These are phyloP conservation scores for Sporothrix dimorphospora DNA, from an alignment of 2,329 filamentous ascomycete species.

Conservation along the genomic window DNA sequence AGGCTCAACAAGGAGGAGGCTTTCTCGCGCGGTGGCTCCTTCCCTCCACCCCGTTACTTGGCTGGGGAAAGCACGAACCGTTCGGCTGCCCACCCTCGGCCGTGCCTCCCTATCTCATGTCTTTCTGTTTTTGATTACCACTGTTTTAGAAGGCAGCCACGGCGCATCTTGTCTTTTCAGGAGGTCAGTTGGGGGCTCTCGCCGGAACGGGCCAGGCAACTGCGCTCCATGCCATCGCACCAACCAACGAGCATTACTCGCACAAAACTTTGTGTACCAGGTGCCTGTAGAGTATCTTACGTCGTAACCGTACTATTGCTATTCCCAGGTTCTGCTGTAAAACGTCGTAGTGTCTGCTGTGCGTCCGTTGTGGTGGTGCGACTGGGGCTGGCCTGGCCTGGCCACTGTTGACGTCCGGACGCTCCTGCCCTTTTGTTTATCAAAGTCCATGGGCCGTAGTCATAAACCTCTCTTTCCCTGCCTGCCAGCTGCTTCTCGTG, in stretches of 20 bases:
- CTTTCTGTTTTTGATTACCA: background rate
- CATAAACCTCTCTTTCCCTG: conserved; percentile 11
- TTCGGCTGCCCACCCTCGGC: background rate
- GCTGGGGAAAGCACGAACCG: conserved; percentile 16
- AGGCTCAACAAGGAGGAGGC: background rate
- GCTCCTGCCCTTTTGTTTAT: conserved; percentile 20
- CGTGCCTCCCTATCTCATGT: conserved; percentile 36
- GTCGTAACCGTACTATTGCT: background rate
- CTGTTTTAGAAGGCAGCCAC: conserved; percentile 5
- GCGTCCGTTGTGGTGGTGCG: background rate
- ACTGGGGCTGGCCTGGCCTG: background rate
- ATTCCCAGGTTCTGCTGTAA: background rate
- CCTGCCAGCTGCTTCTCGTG: background rate
- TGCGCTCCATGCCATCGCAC: background rate
- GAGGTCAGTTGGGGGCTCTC: background rate
- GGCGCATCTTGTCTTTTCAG: background rate
- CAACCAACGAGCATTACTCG: background rate
- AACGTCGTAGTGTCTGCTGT: background rate
- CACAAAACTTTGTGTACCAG: background rate
- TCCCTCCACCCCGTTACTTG: conserved; percentile 33
- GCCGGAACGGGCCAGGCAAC: background rate
- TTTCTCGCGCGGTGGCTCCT: background rate
- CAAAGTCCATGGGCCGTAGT: conserved; percentile 4
- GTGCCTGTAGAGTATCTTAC: background rate
- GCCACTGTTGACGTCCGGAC: background rate